These are phyloP conservation scores for Selaginella moellendorffii DNA, from an alignment of 75 land plant species.

Conservation along the genomic window DNA sequence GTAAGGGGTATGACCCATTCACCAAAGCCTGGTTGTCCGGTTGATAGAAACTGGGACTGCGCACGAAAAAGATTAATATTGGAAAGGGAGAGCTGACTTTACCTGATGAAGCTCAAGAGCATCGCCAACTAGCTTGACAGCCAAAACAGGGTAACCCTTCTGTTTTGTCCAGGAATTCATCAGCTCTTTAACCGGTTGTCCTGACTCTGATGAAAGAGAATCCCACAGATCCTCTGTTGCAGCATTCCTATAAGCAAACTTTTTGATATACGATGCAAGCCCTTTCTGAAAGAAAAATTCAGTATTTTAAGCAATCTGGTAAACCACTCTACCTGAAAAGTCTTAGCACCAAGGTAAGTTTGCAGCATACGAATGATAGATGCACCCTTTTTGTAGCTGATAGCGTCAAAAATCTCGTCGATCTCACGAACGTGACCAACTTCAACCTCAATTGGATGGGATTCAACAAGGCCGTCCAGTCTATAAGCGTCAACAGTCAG, in stretches of 20 bases:
- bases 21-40: neutral
- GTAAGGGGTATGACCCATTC: slow-evolving; percentile 5
- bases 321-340: neutral
- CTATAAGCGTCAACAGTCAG: neutral
- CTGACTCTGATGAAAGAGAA: neutral
- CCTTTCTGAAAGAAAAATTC: neutral
- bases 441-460: slow-evolving; percentile 6
- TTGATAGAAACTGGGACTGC: slow-evolving; percentile 6
- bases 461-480: slow-evolving; percentile 6
- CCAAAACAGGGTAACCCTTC: neutral
- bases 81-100: too few species aligned
- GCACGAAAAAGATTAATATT: neutral
- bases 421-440: neutral
- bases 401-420: slow-evolving; percentile 7
- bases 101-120: slow-evolving; percentile 2
- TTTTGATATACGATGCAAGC: slow-evolving; percentile 1
- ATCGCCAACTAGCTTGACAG: neutral
- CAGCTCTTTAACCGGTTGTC: slow-evolving; percentile 7
- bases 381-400: slow-evolving; percentile 4
- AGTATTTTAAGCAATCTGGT: neutral
- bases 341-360: neutral
- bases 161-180: slow-evolving; percentile 8
- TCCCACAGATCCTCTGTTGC: slow-evolving; percentile 6
- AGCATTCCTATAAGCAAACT: slow-evolving; percentile 5
- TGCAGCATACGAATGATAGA: slow-evolving; percentile 6